Percentiles rank a stretch among this genome's conserved stretches.
Conservation (phyloP, 1,284 basidiomycete species). For the Termitomyces sp. region DNA sequence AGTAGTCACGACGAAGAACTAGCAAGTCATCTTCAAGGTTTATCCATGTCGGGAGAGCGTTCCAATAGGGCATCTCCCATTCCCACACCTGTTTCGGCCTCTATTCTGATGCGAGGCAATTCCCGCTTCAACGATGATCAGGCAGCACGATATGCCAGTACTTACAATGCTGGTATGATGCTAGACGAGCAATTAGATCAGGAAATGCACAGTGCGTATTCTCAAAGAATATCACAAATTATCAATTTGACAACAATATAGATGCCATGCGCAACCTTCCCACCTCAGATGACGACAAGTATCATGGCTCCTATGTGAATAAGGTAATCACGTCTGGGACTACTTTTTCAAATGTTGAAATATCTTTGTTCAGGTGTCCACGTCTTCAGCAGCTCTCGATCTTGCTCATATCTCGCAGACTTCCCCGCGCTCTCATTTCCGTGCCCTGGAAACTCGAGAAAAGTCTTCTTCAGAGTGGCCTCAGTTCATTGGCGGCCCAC, state of each 20-base stretch:
- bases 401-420: slow-evolving; percentile 86
- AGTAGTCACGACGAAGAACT: slow-evolving; percentile 77
- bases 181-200: slow-evolving; percentile 86
- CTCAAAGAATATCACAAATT: background rate
- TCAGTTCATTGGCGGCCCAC: slow-evolving; percentile 67
- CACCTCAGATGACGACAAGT: slow-evolving; percentile 91
- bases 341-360: slow-evolving; percentile 3
- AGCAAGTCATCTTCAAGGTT: slow-evolving; percentile 65
- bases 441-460: slow-evolving; percentile 55
- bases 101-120: slow-evolving; percentile 45
- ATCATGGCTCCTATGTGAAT: slow-evolving; percentile 48
- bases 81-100: slow-evolving; percentile 43
- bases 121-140: slow-evolving; percentile 50
- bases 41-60: slow-evolving; percentile 60
- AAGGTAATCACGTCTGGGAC: slow-evolving; percentile 48
- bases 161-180: slow-evolving; percentile 80
- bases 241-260: slow-evolving; percentile 2
- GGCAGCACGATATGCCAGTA: slow-evolving; percentile 48
- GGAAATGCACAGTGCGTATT: slow-evolving; percentile 79
- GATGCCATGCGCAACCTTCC: slow-evolving; percentile 90
- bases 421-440: slow-evolving; percentile 62
- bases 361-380: slow-evolving; percentile 56
- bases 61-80: slow-evolving; percentile 49
- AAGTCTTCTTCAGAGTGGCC: slow-evolving; percentile 93
- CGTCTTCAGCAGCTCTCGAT: slow-evolving; percentile 90